Conservation (phyloP, 2,329 filamentous ascomycete genomes). For the Elsinoe necatrix region DNA sequence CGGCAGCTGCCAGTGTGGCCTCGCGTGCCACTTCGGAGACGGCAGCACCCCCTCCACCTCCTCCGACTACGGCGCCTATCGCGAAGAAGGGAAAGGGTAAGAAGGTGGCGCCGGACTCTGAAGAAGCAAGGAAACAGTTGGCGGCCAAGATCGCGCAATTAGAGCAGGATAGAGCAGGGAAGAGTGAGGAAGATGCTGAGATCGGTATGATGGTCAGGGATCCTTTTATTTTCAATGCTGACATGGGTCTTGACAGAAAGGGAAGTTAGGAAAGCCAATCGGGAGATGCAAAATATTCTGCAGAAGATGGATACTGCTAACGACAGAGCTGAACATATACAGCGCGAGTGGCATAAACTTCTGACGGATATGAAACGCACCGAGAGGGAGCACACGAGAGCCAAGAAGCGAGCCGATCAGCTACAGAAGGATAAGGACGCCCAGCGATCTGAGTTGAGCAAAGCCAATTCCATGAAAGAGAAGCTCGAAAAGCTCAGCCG, state of each 20-base stretch:
- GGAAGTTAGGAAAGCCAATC: slow-evolving; percentile 87
- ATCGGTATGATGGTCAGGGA: slow-evolving; percentile 58
- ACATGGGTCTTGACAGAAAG: slow-evolving; percentile 53
- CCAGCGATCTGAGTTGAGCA: slow-evolving; percentile 77
- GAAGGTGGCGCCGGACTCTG: slow-evolving; percentile 64
- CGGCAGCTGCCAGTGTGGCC: slow-evolving; percentile 24
- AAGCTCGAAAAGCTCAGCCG: slow-evolving; percentile 94
- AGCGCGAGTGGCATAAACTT: slow-evolving; percentile 84
- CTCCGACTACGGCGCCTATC: slow-evolving; percentile 38
- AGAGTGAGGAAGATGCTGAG: slow-evolving; percentile 92
- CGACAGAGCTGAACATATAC: slow-evolving; percentile 82
- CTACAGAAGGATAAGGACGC: slow-evolving; percentile 95
- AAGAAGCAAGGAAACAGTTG: slow-evolving; percentile 83
- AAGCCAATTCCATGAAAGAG: slow-evolving; percentile 84
- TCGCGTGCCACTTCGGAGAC: slow-evolving; percentile 27
- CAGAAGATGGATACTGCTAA: slow-evolving; percentile 82
- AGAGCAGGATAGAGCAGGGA: slow-evolving; percentile 83
- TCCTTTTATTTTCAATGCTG: not conserved
- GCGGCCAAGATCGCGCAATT: slow-evolving; percentile 91
- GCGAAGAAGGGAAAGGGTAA: slow-evolving; percentile 77
- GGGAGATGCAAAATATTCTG: slow-evolving; percentile 79
- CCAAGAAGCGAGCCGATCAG: slow-evolving; percentile 89
- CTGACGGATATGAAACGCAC: slow-evolving; percentile 91
- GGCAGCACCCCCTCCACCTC: slow-evolving; percentile 32
- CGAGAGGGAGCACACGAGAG: slow-evolving; percentile 88